These are phyloP conservation scores for Panicum virgatum DNA, from an alignment of 202 grass and related monocot species.

Conservation along the genomic window DNA sequence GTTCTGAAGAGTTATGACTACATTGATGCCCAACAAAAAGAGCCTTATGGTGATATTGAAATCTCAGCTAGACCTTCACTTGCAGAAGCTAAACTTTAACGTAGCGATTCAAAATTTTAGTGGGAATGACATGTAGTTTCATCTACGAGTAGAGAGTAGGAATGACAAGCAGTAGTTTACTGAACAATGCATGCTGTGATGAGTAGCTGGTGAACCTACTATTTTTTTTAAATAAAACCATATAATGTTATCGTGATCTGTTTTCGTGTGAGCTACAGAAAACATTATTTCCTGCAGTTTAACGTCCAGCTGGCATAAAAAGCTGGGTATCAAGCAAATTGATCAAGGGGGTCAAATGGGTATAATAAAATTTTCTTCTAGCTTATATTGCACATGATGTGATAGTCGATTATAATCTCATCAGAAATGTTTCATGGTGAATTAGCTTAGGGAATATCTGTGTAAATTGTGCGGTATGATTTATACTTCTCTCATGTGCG, in stretches of 20 bases:
- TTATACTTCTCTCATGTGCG: not conserved
- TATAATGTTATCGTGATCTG: not conserved
- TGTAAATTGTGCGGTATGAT: conserved; percentile 18
- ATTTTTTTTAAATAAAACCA: too few species aligned
- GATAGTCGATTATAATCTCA: not conserved
- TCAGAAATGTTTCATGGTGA: not conserved
- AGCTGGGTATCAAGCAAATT: not conserved
- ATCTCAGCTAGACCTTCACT: conserved; percentile 63
- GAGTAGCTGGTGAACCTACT: not conserved
- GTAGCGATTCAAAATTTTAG: not conserved
- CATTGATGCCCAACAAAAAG: conserved; percentile 75
- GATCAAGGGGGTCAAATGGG: not conserved
- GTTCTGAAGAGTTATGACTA: conserved; percentile 71
- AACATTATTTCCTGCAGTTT: not conserved
- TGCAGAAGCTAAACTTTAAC: conserved; percentile 52
- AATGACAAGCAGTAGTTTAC: not conserved
- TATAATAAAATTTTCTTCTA: not conserved
- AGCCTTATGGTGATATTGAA: conserved; percentile 69
- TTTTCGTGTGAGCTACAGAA: not conserved
- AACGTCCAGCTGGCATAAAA: not conserved
- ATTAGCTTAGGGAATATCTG: not conserved
- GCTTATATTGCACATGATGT: not conserved
- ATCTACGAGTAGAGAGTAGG: not conserved
- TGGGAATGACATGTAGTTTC: not conserved
- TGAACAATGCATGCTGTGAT: not conserved